Evolutionary conservation across 1,284 basidiomycete genomes (phyloP), one percentile per base, ranked within the genome.

Genomic region (Ustilago crameri): DNA sequence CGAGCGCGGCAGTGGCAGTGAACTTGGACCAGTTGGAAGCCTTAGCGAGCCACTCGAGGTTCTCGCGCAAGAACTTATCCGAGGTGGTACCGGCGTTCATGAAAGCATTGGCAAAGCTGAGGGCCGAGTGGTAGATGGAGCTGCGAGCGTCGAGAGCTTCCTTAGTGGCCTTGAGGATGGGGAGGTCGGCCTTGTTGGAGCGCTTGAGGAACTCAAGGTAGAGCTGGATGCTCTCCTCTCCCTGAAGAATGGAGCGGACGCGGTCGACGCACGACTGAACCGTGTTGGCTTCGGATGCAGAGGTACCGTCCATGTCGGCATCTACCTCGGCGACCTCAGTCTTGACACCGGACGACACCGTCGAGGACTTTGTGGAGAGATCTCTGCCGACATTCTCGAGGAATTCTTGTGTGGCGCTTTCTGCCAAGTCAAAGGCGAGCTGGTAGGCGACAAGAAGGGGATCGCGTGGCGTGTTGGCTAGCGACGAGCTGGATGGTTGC

Each of bases 11-110:
- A 15, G 82, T 83, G 18, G 82, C 82, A 10, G 81, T 82, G 55
- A 83, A 83, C 64, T 83, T 83, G 73, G 74, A 78, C 82, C 82
- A 83, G 63, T 83, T 83, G 74, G 78, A 79, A 17, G 82, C 82
- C 62, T 81, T 81, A 38, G 81, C 81, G 22, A 83, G 77, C 82
- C 82, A 83, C 32, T 82, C 82, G 49, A 83, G 75, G 63, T 82
- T 83, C 51, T 82, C 81, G 42, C 82, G 78, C 51, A 83, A 56
- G 71, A 83, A 83, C 61, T 76, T 70, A 62, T 83, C 82, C 51
- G 80, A 82, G n/a, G 79, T 78, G 37, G 82, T 83, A 38, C 82
- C 82, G 20, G 82, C 82, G 45, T 82, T 77, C 74, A 81, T 81
- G 51, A 81, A 83, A 3, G 82, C 82, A 50, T 83, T 83, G 49